Evolutionary conservation across 2,329 filamentous ascomycete genomes (phyloP).

Genomic region (Knufia fluminis): DNA sequence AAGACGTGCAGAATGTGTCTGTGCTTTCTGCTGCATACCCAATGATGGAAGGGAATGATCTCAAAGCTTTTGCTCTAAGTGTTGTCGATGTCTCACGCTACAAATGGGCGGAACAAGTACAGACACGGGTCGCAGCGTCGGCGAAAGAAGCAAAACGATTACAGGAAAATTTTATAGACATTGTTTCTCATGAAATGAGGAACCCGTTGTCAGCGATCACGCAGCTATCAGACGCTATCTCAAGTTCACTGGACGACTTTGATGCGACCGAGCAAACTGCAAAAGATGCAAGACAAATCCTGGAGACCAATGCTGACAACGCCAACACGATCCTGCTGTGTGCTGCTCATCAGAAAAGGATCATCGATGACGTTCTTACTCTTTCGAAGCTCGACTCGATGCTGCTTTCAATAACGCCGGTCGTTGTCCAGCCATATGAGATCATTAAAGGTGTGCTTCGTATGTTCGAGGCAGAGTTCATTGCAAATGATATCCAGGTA

Average conservation of each 20-base stretch:
- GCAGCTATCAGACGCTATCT: constrained; percentile 50
- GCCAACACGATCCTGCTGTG: constrained; percentile 68
- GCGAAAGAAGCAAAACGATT: constrained; percentile 17
- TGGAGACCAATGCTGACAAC: constrained; percentile 41
- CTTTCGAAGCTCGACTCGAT: constrained; percentile 59
- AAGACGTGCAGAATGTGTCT: constrained; percentile 14
- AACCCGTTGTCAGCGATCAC: constrained; percentile 51
- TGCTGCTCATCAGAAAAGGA: constrained; percentile 67
- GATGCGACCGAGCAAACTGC: background rate
- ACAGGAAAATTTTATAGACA: constrained; percentile 63
- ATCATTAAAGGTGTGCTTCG: constrained; percentile 47
- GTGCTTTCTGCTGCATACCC: constrained; percentile 15
- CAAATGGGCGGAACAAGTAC: constrained; percentile 19
- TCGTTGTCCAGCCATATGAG: constrained; percentile 43
- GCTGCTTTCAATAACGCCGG: constrained; percentile 38
- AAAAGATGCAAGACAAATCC: background rate
- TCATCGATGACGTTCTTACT: constrained; percentile 63
- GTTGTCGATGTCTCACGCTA: constrained; percentile 29
- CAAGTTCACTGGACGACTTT: constrained; percentile 32
- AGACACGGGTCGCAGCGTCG: constrained; percentile 36
- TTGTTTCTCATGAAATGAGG: constrained; percentile 49
- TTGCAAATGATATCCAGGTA: constrained; percentile 39
- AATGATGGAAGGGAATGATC: constrained; percentile 13
- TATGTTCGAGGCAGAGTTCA: constrained; percentile 67
- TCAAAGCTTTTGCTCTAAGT: constrained; percentile 29